Conservation (phyloP, 73 alveolate genomes). For the Effrenium voratum region DNA sequence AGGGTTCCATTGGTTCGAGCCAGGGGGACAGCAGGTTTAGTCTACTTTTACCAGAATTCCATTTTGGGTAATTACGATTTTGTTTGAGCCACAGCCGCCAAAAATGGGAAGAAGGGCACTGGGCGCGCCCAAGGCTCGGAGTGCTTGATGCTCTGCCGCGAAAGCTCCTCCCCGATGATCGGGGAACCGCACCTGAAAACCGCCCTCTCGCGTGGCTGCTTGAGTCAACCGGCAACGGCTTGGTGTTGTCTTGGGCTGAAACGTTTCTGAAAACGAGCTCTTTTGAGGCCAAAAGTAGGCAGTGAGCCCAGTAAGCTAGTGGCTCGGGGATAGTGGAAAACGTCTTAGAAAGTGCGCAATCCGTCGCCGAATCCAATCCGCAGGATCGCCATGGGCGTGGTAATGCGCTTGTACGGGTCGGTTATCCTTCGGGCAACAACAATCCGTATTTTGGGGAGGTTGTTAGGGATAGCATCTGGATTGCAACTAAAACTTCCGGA, state of each 20-base stretch:
- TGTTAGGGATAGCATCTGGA: too few species aligned
- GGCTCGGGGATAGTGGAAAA: neutral
- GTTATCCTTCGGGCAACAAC: too few species aligned
- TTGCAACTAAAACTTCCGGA: neutral
- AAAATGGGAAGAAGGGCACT: neutral
- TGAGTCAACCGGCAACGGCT: neutral
- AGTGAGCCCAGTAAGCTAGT: neutral
- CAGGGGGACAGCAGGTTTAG: too few species aligned
- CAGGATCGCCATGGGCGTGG: too few species aligned
- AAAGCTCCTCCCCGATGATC: slow-evolving; percentile 66
- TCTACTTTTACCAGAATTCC: neutral
- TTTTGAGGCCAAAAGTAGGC: neutral
- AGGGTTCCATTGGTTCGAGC: neutral
- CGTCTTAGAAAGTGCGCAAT: neutral
- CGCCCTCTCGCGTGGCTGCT: neutral
- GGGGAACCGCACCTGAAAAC: slow-evolving; percentile 68
- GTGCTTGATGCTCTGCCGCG: slow-evolving; percentile 83
- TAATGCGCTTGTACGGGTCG: too few species aligned
- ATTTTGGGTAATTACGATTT: neutral
- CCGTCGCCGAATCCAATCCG: neutral
- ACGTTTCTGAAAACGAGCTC: neutral
- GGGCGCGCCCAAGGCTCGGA: slow-evolving; percentile 19
- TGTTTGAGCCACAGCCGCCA: neutral
- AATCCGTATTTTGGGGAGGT: too few species aligned
- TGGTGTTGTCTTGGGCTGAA: neutral